Conservation (phyloP, 306 rosid genomes). For the Prunus padus region DNA sequence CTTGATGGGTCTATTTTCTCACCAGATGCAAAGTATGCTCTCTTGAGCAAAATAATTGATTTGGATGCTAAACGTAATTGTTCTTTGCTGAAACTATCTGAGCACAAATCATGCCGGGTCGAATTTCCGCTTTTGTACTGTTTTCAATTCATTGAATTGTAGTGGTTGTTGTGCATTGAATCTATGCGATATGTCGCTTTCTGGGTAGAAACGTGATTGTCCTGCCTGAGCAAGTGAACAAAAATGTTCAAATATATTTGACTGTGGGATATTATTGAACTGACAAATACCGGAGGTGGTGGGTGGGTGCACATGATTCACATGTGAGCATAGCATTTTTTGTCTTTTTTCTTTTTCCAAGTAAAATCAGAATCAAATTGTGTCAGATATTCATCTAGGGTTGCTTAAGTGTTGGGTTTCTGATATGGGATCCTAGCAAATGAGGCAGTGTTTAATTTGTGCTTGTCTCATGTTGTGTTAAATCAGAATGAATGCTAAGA, state of each 20-base stretch:
- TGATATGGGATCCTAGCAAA: background rate
- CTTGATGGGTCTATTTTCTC: background rate
- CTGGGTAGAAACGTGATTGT: conserved; percentile 11
- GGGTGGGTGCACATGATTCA: background rate
- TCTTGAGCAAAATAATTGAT: background rate
- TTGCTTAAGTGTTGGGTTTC: background rate
- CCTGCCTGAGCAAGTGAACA: background rate
- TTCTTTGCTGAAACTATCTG: background rate
- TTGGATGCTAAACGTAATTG: background rate
- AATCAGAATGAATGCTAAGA: background rate
- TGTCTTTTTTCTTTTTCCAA: background rate
- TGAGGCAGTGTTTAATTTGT: background rate
- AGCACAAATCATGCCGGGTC: background rate
- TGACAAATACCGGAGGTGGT: background rate
- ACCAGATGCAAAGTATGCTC: too few relatives aligned
- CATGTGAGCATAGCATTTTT: conserved; percentile 3
- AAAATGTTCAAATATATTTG: background rate
- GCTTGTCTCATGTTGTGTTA: background rate
- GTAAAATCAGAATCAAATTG: background rate
- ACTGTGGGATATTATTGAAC: background rate
- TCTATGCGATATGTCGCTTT: background rate
- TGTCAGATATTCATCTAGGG: background rate
- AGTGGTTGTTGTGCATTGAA: conserved; percentile 5
- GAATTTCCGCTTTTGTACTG: conserved; percentile 8
- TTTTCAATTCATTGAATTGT: background rate